Base-by-base conservation (phyloP, 176 grass and related monocot genomes). In the Bonia amplexicaulis region DNA sequence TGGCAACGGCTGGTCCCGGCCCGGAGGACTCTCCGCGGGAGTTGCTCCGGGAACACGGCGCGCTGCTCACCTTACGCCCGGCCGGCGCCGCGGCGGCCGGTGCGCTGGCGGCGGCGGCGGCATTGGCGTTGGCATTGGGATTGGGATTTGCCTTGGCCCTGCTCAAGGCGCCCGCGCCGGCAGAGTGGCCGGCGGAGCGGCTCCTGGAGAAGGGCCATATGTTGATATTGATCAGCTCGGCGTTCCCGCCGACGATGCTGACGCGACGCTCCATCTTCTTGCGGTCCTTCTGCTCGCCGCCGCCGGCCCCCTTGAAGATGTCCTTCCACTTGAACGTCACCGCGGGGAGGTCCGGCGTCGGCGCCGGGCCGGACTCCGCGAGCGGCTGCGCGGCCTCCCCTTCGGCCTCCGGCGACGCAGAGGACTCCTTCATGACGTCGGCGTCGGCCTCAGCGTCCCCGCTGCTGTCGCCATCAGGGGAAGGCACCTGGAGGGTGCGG, bases 191-290 rank as follows among this genome's bases (percentile, higher is more conserved):
- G 9, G 96, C 96, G 13, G 96, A 99, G 39, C 96, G 93, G 88
- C 96, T 99, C 74, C 96, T 40, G 45, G 96, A 94, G 73, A 99
- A 99, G 2, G 96, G 96, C 96, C 96, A 99, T 3, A 99, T 90
- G 65, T 96, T 93, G 78, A 99, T 99, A 85, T 99, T 99, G 54
- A 92, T 92, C 12, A 99, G 93, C 90, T 99, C 93, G 19, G 93
- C 78, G 77, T 88, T 88, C 1, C 92, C 92, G 19, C 93, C 85
- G 29, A 90, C 80, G 70, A 78, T 86, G 84, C 92, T 86, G 7
- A 74, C 62, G 17, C 91, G 89, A 3, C 86, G 80, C 37, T 91
- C 88, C 61, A 69, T 13, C 91, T 92, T 95, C 76, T 66, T 90
- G 52, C 85, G 76, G 12, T 93, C 92, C 88, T 79, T 91, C 48